Conservation (phyloP, 1,139 yeast genomes). For the Nakaseomyces glabratus region DNA sequence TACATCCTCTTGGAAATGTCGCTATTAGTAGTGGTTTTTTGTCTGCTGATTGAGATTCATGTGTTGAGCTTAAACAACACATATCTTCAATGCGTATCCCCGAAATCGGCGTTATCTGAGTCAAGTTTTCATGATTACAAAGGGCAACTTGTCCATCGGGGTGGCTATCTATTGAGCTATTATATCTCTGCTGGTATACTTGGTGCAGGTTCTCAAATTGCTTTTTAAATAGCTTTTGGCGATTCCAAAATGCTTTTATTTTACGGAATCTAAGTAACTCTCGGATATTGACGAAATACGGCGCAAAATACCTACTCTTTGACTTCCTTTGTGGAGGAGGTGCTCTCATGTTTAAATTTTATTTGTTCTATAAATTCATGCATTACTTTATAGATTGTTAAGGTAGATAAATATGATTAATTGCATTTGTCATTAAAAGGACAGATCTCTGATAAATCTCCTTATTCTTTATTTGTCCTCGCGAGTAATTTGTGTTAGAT, state of each 20-base stretch:
- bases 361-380: no score
- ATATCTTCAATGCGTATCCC: conserved; percentile 23
- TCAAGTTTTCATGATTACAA: neutral
- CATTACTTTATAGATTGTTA: no score
- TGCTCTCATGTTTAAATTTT: no score
- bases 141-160: conserved; percentile 5
- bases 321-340: conserved; percentile 29
- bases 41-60: conserved; percentile 14
- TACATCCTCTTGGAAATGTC: conserved; percentile 25
- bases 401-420: no score
- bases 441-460: no score
- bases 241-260: conserved; percentile 20
- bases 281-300: conserved; percentile 12
- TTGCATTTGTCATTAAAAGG: no score
- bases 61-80: conserved; percentile 20
- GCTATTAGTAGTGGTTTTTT: conserved; percentile 27
- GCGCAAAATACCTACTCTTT: conserved; percentile 14
- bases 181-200: conserved; percentile 6
- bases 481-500: no score
- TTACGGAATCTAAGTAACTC: conserved; percentile 14
- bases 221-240: conserved; percentile 13
- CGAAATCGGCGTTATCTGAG: conserved; percentile 16
- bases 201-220: conserved; percentile 1
- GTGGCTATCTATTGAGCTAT: neutral
- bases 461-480: no score